Percentiles rank a stretch among this genome's conserved stretches.
Conservation (phyloP, 345 rosid genomes). For the Hypericum perforatum region DNA sequence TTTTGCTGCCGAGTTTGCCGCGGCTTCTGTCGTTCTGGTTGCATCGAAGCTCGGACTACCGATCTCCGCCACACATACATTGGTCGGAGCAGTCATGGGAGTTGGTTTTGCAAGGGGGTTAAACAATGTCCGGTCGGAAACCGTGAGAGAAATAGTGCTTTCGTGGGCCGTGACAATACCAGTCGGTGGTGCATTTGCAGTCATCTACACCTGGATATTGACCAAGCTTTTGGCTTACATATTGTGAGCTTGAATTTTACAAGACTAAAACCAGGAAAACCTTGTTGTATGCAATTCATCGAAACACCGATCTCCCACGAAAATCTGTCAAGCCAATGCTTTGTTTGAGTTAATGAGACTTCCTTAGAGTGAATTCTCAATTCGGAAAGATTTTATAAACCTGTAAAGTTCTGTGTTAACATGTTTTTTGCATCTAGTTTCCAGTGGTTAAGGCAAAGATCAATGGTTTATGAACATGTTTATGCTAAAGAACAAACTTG, state of each 20-base stretch:
- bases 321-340: slow-evolving; percentile 13
- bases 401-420: not conserved
- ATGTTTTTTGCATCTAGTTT: no score
- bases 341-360: slow-evolving; percentile 18
- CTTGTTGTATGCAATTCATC: slow-evolving; percentile 20
- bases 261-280: slow-evolving; percentile 10
- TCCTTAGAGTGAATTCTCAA: slow-evolving; percentile 17
- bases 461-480: no score
- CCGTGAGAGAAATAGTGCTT: slow-evolving; percentile 75
- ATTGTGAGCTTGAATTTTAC: slow-evolving; percentile 29
- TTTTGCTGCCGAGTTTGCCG: slow-evolving; percentile 93
- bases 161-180: slow-evolving; percentile 94
- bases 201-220: slow-evolving; percentile 78
- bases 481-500: no score
- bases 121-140: slow-evolving; percentile 79
- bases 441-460: no score
- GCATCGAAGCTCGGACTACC: slow-evolving; percentile 90
- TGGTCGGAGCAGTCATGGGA: slow-evolving; percentile 98
- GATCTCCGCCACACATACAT: slow-evolving; percentile 82
- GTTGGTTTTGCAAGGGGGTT: slow-evolving; percentile 96
- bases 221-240: slow-evolving; percentile 61
- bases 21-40: slow-evolving; percentile 81
- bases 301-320: slow-evolving; percentile 11
- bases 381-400: not conserved
- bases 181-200: slow-evolving; percentile 72